Percentiles rank a stretch among this genome's conserved stretches.
phyloP scores from a whole-genome alignment of 169 alveolate genomes.

The Babesia gibsoni region DNA sequence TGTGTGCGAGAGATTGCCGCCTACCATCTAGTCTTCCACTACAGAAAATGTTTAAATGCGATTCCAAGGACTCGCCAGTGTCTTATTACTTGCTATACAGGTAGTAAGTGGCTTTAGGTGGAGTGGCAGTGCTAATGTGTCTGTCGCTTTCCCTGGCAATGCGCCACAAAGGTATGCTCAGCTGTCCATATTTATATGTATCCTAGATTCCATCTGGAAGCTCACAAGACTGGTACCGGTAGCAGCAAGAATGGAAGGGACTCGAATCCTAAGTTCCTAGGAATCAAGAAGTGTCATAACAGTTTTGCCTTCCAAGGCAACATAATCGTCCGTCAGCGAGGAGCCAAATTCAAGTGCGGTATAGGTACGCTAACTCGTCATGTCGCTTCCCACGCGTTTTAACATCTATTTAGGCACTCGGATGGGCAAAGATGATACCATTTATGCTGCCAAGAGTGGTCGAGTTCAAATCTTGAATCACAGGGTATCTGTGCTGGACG shows the following conservation, averaged over 20 bases:
- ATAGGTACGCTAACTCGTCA: conserved; percentile 62
- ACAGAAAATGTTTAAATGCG: conserved; percentile 13
- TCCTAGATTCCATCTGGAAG: conserved; percentile 41
- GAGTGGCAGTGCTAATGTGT: not conserved
- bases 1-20: not conserved
- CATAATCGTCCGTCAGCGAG: conserved; percentile 83
- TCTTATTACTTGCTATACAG: not conserved
- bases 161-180: conserved; percentile 2
- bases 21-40: not conserved
- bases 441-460: conserved; percentile 68
- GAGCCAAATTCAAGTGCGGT: conserved; percentile 83
- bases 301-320: conserved; percentile 81
- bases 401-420: conserved; percentile 24
- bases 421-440: conserved; percentile 74
- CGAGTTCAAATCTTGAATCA: conserved; percentile 67
- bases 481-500: conserved; percentile 69
- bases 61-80: not conserved
- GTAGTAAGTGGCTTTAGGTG: conserved; percentile 1
- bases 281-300: conserved; percentile 78
- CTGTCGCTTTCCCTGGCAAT: not conserved
- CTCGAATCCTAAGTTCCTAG: conserved; percentile 78
- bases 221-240: conserved; percentile 85
- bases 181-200: not conserved
- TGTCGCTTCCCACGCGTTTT: not conserved
- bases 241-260: conserved; percentile 86